Percentiles rank a stretch among this genome's conserved stretches.
These are phyloP conservation scores for Phytophthora brassicae DNA, from an alignment of 352 stramenopile species.

Conservation along the genomic window DNA sequence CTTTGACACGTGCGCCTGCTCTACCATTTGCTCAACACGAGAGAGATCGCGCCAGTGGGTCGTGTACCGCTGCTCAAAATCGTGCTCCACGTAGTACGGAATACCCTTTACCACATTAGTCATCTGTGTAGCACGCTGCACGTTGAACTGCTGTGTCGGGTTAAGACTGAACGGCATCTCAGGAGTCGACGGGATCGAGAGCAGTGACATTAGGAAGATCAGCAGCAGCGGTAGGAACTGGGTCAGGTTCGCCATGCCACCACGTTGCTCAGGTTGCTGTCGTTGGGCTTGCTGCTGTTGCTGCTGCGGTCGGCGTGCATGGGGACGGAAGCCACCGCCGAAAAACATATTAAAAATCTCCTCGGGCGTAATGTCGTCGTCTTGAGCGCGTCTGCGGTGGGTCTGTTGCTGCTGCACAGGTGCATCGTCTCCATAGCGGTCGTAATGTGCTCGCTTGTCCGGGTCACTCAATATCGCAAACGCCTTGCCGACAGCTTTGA, in stretches of 20 bases:
- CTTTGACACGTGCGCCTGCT: conserved; percentile 73
- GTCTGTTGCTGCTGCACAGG: conserved; percentile 42
- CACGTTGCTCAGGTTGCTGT: conserved; percentile 43
- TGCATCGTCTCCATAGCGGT: conserved; percentile 69
- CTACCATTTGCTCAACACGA: conserved; percentile 85
- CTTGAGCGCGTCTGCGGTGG: conserved; percentile 50
- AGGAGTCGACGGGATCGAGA: conserved; percentile 70
- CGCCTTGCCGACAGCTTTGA: conserved; percentile 95
- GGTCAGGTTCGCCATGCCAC: conserved; percentile 52
- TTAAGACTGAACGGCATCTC: conserved; percentile 86
- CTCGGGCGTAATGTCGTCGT: conserved; percentile 87
- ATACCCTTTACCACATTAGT: conserved; percentile 83
- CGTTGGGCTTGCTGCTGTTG: conserved; percentile 44
- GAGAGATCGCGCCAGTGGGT: conserved; percentile 82
- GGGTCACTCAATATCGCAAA: conserved; percentile 92
- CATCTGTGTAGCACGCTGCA: conserved; percentile 79
- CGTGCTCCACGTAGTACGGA: conserved; percentile 84
- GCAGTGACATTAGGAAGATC: conserved; percentile 82
- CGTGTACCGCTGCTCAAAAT: conserved; percentile 89
- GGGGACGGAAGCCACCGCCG: conserved; percentile 76
- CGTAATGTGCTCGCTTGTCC: conserved; percentile 88
- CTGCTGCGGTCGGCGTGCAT: conserved; percentile 33
- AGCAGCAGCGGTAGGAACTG: conserved; percentile 87
- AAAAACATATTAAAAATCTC: conserved; percentile 95
- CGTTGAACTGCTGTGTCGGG: conserved; percentile 71